Evolutionary conservation across 2,329 filamentous ascomycete species (phyloP).

Genomic region (Colletotrichum aenigma): DNA sequence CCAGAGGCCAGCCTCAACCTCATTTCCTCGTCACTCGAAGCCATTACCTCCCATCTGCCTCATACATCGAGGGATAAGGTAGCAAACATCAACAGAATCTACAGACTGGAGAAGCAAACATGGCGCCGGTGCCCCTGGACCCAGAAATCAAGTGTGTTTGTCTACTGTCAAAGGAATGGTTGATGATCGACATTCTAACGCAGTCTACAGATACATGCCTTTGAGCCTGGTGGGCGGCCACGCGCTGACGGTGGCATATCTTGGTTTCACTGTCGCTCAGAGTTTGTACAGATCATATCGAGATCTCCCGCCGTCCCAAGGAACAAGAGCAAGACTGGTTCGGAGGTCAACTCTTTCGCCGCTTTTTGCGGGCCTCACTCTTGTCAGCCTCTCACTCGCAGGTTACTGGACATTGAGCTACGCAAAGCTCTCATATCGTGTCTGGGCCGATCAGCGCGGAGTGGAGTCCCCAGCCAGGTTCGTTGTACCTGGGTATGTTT

Average conservation of each 20-base stretch:
- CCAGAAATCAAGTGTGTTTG: slow-evolving; percentile 23
- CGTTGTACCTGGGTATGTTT: slow-evolving; percentile 16
- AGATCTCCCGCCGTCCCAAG: slow-evolving; percentile 35
- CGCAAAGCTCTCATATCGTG: slow-evolving; percentile 50
- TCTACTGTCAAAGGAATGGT: background rate
- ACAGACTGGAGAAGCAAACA: background rate
- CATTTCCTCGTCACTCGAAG: background rate
- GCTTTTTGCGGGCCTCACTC: slow-evolving; percentile 47
- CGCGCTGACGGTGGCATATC: slow-evolving; percentile 16
- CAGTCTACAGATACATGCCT: slow-evolving; percentile 16
- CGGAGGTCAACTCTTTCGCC: slow-evolving; percentile 30
- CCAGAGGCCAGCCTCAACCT: background rate
- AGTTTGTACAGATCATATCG: slow-evolving; percentile 28
- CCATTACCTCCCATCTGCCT: background rate
- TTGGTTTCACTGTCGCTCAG: slow-evolving; percentile 23
- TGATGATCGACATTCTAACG: slow-evolving; percentile 11
- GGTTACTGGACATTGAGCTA: slow-evolving; percentile 47
- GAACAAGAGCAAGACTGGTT: slow-evolving; percentile 34
- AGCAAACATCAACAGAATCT: background rate
- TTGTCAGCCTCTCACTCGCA: slow-evolving; percentile 47
- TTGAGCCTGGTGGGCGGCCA: slow-evolving; percentile 23
- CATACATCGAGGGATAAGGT: background rate
- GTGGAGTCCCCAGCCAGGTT: slow-evolving; percentile 41
- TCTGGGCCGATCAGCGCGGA: slow-evolving; percentile 49
- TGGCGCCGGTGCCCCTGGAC: slow-evolving; percentile 29